A percentile compares a stretch with the other conserved stretches of the same genome.
Evolutionary conservation across 495 filamentous ascomycete species (phyloP).

Genomic region (Pseudevernia furfuracea): DNA sequence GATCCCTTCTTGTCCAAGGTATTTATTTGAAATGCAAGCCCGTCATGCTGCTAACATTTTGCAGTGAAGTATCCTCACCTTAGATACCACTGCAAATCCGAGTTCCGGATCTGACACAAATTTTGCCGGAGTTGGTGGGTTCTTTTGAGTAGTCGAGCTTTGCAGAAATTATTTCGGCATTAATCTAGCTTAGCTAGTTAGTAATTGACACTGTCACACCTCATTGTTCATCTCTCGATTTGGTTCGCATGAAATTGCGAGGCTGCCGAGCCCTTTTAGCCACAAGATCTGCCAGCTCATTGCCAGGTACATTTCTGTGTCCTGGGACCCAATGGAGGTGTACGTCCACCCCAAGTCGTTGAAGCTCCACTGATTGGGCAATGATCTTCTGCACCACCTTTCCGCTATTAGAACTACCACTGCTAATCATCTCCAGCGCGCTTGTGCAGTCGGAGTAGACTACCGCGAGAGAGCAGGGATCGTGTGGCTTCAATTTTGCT

Average conservation of each 20-base stretch:
- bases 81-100: too few relatives aligned
- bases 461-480: constrained; percentile 14
- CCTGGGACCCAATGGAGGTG: constrained; percentile 13
- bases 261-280: constrained; percentile 7
- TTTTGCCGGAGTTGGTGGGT: too few relatives aligned
- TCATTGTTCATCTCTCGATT: not conserved
- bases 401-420: not conserved
- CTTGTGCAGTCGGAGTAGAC: constrained; percentile 7
- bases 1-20: too few relatives aligned
- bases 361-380: constrained; percentile 9
- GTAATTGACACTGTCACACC: not conserved
- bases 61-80: too few relatives aligned
- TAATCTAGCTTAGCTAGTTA: not conserved
- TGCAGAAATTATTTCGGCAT: not conserved
- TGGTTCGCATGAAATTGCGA: not conserved
- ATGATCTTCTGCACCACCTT: constrained; percentile 3
- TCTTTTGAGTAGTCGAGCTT: not conserved
- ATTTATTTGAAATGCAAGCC: too few relatives aligned
- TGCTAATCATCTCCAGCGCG: not conserved
- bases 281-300: constrained; percentile 18
- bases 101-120: too few relatives aligned
- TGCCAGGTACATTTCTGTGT: constrained; percentile 15
- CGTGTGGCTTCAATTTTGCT: not conserved
- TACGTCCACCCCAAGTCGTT: constrained; percentile 4
- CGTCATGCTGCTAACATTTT: too few relatives aligned